Percentiles rank a stretch among this genome's conserved stretches.
Evolutionary conservation across 2,329 filamentous ascomycete species (phyloP).

Genomic region (Neoarthrinium moseri): DNA sequence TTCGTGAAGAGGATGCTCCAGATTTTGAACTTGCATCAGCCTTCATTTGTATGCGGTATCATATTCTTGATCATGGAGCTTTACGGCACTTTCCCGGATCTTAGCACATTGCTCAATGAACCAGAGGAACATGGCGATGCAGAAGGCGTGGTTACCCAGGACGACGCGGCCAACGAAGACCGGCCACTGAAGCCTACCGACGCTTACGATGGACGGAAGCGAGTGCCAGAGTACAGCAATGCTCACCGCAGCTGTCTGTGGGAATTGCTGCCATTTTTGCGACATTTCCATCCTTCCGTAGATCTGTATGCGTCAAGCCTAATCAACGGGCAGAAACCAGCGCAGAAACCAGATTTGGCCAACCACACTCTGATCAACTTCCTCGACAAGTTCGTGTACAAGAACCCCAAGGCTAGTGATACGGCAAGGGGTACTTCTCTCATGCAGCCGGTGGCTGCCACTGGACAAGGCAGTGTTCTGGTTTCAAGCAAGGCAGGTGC

Average conservation of each 20-base stretch:
- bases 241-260: slow-evolving; percentile 92
- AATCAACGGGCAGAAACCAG: slow-evolving; percentile 66
- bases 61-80: slow-evolving; percentile 86
- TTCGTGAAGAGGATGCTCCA: slow-evolving; percentile 94
- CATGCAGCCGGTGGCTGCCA: slow-evolving; percentile 81
- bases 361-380: slow-evolving; percentile 93
- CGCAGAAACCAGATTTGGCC: slow-evolving; percentile 85
- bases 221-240: slow-evolving; percentile 87
- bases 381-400: slow-evolving; percentile 97
- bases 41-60: slow-evolving; percentile 89
- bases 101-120: slow-evolving; percentile 75
- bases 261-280: slow-evolving; percentile 80
- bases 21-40: slow-evolving; percentile 82
- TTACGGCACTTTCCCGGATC: slow-evolving; percentile 73
- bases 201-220: slow-evolving; percentile 83
- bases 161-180: slow-evolving; percentile 20
- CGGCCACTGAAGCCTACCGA: slow-evolving; percentile 24
- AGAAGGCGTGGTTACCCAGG: slow-evolving; percentile 45
- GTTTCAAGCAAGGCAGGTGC: slow-evolving; percentile 49
- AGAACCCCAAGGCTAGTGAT: slow-evolving; percentile 76
- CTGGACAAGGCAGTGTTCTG: slow-evolving; percentile 54
- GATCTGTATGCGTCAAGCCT: slow-evolving; percentile 76
- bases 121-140: slow-evolving; percentile 75
- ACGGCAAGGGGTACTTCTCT: slow-evolving; percentile 78
- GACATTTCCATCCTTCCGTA: slow-evolving; percentile 92